Percentiles rank a stretch among this genome's conserved stretches.
Conservation (phyloP, 768 basidiomycete species). For the Trametes gibbosa region DNA sequence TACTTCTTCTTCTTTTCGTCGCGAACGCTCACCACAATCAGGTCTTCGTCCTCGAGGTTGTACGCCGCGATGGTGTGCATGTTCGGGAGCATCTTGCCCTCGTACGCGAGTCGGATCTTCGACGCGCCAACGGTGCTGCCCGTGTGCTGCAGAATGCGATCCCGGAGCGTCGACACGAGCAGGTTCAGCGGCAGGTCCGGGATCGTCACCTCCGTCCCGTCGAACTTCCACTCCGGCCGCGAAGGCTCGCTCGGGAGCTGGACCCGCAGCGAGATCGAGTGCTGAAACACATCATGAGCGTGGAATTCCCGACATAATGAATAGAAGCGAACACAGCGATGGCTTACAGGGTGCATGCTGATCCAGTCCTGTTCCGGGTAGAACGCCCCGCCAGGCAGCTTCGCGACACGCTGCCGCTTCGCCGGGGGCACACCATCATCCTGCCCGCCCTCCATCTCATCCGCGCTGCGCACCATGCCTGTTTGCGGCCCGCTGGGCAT, state of each 20-base stretch:
- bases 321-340: background rate
- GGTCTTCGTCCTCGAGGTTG: constrained; percentile 91
- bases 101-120: constrained; percentile 74
- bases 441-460: constrained; percentile 68
- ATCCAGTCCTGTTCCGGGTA: constrained; percentile 93
- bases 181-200: constrained; percentile 81
- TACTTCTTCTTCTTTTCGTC: constrained; percentile 67
- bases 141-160: constrained; percentile 77
- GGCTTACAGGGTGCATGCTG: constrained; percentile 74
- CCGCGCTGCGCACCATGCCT: constrained; percentile 76
- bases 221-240: constrained; percentile 92
- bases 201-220: constrained; percentile 75
- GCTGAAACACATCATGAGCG: constrained; percentile 36
- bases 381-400: constrained; percentile 76
- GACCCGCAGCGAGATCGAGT: constrained; percentile 82
- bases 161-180: constrained; percentile 85
- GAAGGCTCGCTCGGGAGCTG: constrained; percentile 80
- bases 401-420: constrained; percentile 85
- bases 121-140: constrained; percentile 80
- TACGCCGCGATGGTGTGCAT: constrained; percentile 78
- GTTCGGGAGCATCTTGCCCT: constrained; percentile 86
- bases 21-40: constrained; percentile 72
- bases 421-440: constrained; percentile 71
- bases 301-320: background rate
- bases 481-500: constrained; percentile 44